Evolutionary conservation across 345 rosid genomes (phyloP), one percentile per base, ranked within the genome.

Genomic region (Camelina laxa): DNA sequence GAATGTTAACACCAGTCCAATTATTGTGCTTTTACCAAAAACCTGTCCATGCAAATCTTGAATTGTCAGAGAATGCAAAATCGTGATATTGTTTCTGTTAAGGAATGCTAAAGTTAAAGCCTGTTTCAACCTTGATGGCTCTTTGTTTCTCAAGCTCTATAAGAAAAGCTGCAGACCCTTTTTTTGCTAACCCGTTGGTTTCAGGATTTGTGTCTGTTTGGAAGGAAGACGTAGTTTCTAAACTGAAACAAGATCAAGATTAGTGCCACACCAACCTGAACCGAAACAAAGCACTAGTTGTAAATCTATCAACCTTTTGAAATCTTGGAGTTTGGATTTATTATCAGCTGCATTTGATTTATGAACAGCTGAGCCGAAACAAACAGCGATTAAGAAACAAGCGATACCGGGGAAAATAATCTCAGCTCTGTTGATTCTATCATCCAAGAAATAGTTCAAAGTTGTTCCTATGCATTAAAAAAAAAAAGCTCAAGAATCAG

Each of bases 361-460:
- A 71, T 93, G 96, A 67, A 93, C 92, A 65, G 84, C 85, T 39
- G 96, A 91, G 19, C 87, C 98, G 19, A 93, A 86, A 80, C 91
- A 89, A 71, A 87, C 89, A 7, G 93, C 97, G 22, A 89, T 78
- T 67, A 91, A 64, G 84, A 89, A 93, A 85, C 97, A 91, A 60
- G 83, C 88, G 2, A 88, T 88, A 0, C 98, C 98, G 0, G 97
- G 87, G 75, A 91, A 93, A 62, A 93, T 89, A 27, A 91, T 82
- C 80, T 87, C 90, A 3, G 98, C 98, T 75, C 70, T 83, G 33
- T 81, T 81, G 67, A 81, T 81, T 81, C 70, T 88, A 75, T 84
- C 84, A 65, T 90, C 98, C 60, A 93, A 84, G 84, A 91, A 93
- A 81, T 93, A 93, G 78, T 93, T 93, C 72, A 91, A 41, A 35